A percentile compares a stretch with the other conserved stretches of the same genome.
Evolutionary conservation across 176 grass and related monocot species (phyloP).

Genomic region (Tuctoria greenei): DNA sequence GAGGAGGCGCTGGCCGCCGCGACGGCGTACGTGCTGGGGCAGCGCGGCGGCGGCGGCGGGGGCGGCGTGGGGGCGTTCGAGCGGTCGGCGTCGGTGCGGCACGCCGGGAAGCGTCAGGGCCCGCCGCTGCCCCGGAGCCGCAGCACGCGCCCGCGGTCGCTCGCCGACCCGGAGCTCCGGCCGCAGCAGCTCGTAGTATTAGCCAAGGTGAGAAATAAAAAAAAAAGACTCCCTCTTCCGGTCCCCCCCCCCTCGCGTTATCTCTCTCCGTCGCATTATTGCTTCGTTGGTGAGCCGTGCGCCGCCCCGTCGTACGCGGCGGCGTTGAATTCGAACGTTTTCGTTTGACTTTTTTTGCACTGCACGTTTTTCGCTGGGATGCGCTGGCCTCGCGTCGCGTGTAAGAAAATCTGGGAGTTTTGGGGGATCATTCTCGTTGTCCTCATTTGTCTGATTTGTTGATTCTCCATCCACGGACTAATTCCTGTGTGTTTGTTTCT

Average conservation of each 20-base stretch:
- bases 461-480: background rate
- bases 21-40: conserved; percentile 61
- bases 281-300: conserved; percentile 18
- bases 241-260: background rate
- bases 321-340: conserved; percentile 27
- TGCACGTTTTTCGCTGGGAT: background rate
- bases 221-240: background rate
- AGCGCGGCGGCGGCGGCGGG: conserved; percentile 28
- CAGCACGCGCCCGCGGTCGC: conserved; percentile 75
- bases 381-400: background rate
- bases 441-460: background rate
- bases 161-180: conserved; percentile 73
- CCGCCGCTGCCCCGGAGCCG: conserved; percentile 73
- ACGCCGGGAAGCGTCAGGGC: conserved; percentile 54
- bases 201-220: conserved; percentile 78
- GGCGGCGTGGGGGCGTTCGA: conserved; percentile 52
- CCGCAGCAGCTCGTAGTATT: conserved; percentile 79
- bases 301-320: conserved; percentile 5
- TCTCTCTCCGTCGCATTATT: conserved; percentile 20
- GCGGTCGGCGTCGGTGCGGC: conserved; percentile 74
- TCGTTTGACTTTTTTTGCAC: conserved; percentile 21
- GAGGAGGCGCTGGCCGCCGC: conserved; percentile 85
- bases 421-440: background rate
- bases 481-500: background rate
- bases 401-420: background rate